Conservation (phyloP, 495 filamentous ascomycete species). For the Amphirosellinia nigrospora region DNA sequence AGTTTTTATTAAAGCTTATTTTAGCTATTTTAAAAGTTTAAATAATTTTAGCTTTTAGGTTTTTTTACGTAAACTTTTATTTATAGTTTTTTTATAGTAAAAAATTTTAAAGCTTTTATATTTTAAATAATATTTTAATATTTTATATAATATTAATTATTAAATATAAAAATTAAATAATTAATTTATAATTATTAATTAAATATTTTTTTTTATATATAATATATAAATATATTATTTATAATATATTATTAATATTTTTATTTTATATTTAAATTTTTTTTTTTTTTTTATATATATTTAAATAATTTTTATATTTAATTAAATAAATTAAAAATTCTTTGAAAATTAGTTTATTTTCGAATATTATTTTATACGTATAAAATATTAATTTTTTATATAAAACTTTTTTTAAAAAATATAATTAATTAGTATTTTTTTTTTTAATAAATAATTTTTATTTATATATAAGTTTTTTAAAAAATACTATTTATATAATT, state of each 20-base stretch:
- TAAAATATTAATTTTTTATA: too few relatives aligned
- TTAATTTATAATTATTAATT: not conserved
- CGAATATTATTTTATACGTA: too few relatives aligned
- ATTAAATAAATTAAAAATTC: not conserved
- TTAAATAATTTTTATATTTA: not conserved
- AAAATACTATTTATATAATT: too few relatives aligned
- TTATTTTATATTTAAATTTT: not conserved
- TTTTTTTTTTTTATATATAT: slow-evolving; percentile 1
- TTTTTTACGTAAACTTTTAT: too few relatives aligned
- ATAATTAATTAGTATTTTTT: too few relatives aligned
- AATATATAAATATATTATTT: slow-evolving; percentile 1
- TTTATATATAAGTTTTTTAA: too few relatives aligned
- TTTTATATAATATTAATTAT: not conserved
- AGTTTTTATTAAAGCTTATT: too few relatives aligned
- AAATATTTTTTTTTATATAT: not conserved
- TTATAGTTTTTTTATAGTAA: too few relatives aligned
- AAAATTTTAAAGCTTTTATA: slow-evolving; percentile 1
- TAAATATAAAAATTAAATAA: not conserved
- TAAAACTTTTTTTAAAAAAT: too few relatives aligned
- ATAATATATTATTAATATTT: not conserved
- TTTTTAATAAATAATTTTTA: too few relatives aligned
- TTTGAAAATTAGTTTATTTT: not conserved
- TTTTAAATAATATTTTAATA: slow-evolving; percentile 7
- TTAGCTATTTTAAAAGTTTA: too few relatives aligned
- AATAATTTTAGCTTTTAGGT: too few relatives aligned